phyloP scores from a whole-genome alignment of 139 green algal species.

The Edaphochlamys debaryana region DNA sequence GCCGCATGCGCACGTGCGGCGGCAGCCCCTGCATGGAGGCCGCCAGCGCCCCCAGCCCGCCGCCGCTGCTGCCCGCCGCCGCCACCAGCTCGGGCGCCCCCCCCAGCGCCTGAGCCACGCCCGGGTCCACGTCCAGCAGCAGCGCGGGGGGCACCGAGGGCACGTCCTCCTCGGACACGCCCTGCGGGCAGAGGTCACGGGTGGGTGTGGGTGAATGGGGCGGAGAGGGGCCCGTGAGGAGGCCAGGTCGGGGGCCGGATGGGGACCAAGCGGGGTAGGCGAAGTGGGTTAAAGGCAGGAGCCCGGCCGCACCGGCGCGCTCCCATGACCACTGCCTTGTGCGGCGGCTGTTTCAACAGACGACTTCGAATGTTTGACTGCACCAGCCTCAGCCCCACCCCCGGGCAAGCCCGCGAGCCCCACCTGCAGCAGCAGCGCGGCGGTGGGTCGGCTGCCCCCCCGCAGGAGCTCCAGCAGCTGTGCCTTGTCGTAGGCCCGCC shows the following conservation, averaged over 20 bases:
- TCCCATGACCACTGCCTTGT: no score
- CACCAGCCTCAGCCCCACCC: no score
- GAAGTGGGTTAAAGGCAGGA: no score
- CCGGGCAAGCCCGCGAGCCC: background rate
- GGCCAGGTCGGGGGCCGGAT: no score
- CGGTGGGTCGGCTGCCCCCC: background rate
- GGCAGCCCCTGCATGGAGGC: background rate
- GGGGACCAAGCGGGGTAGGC: no score
- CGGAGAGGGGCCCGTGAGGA: no score
- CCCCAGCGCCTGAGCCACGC: background rate
- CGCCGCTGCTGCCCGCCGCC: background rate
- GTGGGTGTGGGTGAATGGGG: background rate
- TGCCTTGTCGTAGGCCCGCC: constrained; percentile 4
- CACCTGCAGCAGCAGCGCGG: constrained; percentile 27
- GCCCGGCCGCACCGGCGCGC: no score
- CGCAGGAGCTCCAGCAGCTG: background rate
- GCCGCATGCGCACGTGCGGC: constrained; percentile 3
- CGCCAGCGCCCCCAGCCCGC: background rate
- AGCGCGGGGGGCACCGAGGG: background rate
- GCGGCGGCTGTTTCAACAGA: no score
- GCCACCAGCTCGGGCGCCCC: background rate
- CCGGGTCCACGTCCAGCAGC: constrained; percentile 27
- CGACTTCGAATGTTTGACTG: no score
- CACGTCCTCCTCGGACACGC: constrained; percentile 13
- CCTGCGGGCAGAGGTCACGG: background rate